Evolutionary conservation across 352 stramenopile genomes (phyloP).

Genomic region (Phytophthora lateralis): DNA sequence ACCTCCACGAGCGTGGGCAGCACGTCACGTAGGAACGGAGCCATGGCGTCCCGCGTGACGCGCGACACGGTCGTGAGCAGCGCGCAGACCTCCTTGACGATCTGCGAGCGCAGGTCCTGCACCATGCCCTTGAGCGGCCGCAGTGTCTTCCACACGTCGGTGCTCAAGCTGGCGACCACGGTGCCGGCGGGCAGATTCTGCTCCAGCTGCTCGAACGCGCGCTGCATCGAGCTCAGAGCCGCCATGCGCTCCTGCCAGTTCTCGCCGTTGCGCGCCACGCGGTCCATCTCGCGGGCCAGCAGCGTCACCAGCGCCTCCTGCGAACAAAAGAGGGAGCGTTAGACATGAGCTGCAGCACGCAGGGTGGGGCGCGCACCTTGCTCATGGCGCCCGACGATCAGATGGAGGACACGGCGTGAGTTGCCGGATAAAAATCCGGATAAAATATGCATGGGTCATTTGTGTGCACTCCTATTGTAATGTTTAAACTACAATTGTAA

Average conservation of each 20-base stretch:
- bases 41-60: slow-evolving; percentile 80
- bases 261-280: slow-evolving; percentile 72
- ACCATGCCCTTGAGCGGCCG: slow-evolving; percentile 77
- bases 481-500: too few species aligned
- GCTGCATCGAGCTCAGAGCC: slow-evolving; percentile 69
- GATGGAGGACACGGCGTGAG: too few species aligned
- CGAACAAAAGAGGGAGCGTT: not conserved
- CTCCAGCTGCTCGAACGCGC: slow-evolving; percentile 68
- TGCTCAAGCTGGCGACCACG: slow-evolving; percentile 41
- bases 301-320: slow-evolving; percentile 43
- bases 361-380: slow-evolving; percentile 5
- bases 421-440: too few species aligned
- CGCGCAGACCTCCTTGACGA: slow-evolving; percentile 84
- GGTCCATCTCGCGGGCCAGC: slow-evolving; percentile 76
- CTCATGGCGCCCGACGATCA: slow-evolving; percentile 1
- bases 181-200: slow-evolving; percentile 29
- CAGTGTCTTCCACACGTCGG: slow-evolving; percentile 75
- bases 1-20: slow-evolving; percentile 80
- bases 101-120: slow-evolving; percentile 83
- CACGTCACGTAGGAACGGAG: slow-evolving; percentile 73
- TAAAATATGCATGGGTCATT: too few species aligned
- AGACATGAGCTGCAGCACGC: slow-evolving; percentile 2
- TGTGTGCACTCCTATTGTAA: too few species aligned
- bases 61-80: slow-evolving; percentile 65
- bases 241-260: slow-evolving; percentile 84